These are phyloP conservation scores for Leccinum imitatum DNA, from an alignment of 768 basidiomycete genomes.

Conservation along the genomic window DNA sequence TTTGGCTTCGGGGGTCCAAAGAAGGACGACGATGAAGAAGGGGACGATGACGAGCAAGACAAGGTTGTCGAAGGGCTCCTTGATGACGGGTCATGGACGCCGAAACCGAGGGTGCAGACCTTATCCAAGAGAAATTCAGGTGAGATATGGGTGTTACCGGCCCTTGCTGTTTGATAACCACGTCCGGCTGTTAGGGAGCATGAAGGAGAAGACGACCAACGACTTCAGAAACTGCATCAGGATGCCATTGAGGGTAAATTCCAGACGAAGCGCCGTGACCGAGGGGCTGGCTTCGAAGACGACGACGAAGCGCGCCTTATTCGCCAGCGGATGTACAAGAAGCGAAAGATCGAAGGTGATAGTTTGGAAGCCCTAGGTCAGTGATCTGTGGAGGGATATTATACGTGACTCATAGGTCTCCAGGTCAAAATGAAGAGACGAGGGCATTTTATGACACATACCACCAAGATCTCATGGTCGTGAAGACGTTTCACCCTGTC, in stretches of 20 bases:
- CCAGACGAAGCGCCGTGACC: slow-evolving; percentile 57
- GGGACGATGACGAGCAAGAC: slow-evolving; percentile 69
- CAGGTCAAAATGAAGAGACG: slow-evolving; percentile 61
- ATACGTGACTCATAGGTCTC: neutral
- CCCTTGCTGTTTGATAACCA: neutral
- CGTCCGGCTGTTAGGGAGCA: slow-evolving; percentile 56
- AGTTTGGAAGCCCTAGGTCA: slow-evolving; percentile 64
- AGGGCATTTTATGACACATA: slow-evolving; percentile 66
- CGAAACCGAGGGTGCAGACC: slow-evolving; percentile 52
- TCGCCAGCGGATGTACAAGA: slow-evolving; percentile 55
- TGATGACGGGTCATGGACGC: slow-evolving; percentile 71
- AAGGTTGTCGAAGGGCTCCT: slow-evolving; percentile 59
- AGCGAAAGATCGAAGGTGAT: slow-evolving; percentile 59
- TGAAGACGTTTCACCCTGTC: too few relatives aligned
- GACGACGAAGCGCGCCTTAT: slow-evolving; percentile 49
- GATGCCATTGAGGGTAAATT: slow-evolving; percentile 63
- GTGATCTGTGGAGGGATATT: slow-evolving; percentile 16
- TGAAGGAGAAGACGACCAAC: slow-evolving; percentile 57
- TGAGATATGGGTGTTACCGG: slow-evolving; percentile 33
- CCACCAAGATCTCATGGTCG: slow-evolving; percentile 46
- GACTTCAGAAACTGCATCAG: slow-evolving; percentile 57
- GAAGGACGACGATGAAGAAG: slow-evolving; percentile 47
- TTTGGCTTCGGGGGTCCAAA: slow-evolving; percentile 55
- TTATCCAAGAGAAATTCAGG: slow-evolving; percentile 73
- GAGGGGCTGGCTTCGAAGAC: slow-evolving; percentile 60